Percentiles rank a stretch among this genome's conserved stretches.
These are phyloP conservation scores for Elaeagnus macrophylla DNA, from an alignment of 306 rosid genomes.

Conservation along the genomic window DNA sequence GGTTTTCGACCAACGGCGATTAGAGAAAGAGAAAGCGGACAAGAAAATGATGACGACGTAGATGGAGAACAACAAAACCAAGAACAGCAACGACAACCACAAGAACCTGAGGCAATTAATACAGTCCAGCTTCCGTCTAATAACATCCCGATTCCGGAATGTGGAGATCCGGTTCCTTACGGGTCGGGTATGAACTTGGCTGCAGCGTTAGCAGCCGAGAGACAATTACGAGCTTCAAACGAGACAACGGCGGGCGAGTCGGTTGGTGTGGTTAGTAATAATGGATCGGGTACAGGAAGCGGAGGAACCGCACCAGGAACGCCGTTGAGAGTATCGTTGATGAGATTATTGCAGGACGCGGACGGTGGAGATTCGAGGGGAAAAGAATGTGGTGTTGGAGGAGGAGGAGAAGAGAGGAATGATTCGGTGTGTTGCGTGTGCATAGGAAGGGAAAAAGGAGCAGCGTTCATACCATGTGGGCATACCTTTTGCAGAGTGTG, in stretches of 20 bases:
- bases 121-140: constrained; percentile 23
- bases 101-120: constrained; percentile 6
- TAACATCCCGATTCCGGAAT: constrained; percentile 21
- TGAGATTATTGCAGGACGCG: constrained; percentile 70
- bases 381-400: too few relatives aligned
- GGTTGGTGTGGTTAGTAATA: not conserved
- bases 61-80: constrained; percentile 1
- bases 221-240: constrained; percentile 46
- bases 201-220: constrained; percentile 84
- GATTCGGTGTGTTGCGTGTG: constrained; percentile 94
- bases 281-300: not conserved
- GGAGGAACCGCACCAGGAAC: constrained; percentile 33
- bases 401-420: constrained; percentile 20
- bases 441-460: constrained; percentile 79
- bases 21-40: constrained; percentile 17
- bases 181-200: constrained; percentile 78
- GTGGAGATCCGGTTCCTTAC: constrained; percentile 24
- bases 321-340: constrained; percentile 70
- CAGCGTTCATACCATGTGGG: constrained; percentile 96
- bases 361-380: constrained; percentile 29
- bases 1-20: constrained; percentile 32
- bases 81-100: not conserved
- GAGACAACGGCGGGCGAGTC: constrained; percentile 10
- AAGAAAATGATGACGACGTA: constrained; percentile 22
- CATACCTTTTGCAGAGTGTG: constrained; percentile 96